Evolutionary conservation across 306 rosid genomes (phyloP).

Genomic region (Castanea crenata): DNA sequence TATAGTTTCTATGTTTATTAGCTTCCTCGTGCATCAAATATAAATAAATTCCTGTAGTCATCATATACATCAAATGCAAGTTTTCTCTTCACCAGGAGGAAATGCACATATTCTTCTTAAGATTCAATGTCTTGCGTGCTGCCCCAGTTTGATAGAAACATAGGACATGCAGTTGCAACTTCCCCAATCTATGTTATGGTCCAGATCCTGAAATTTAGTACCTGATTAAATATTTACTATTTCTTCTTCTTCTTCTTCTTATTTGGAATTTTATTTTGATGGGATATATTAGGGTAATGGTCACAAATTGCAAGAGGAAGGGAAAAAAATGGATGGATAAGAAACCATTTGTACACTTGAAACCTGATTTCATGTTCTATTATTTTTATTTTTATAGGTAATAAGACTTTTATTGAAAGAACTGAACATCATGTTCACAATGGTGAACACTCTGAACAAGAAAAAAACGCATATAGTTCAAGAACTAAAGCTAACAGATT

Average conservation of each 20-base stretch:
- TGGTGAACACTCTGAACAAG: too few species aligned
- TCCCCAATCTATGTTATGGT: not conserved
- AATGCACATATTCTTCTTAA: too few species aligned
- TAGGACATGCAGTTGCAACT: not conserved
- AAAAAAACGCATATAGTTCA: too few species aligned
- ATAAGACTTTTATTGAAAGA: too few species aligned
- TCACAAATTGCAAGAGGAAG: not conserved
- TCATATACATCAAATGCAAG: conserved; percentile 1
- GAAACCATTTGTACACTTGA: not conserved
- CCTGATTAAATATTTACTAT: not conserved
- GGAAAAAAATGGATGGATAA: not conserved
- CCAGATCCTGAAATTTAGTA: not conserved
- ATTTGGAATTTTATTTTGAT: not conserved
- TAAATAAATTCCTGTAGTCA: not conserved
- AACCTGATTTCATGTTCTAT: not conserved
- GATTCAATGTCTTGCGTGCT: not conserved
- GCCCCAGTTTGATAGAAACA: not conserved
- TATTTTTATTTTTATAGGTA: not conserved
- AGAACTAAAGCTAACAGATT: too few species aligned
- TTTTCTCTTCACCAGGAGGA: conserved; percentile 1
- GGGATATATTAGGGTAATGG: not conserved
- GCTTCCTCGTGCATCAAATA: not conserved
- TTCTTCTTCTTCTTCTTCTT: not conserved
- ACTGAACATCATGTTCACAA: too few species aligned
- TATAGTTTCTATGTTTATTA: conserved; percentile 20